Percentiles rank a stretch among this genome's conserved stretches.
Evolutionary conservation across 345 rosid genomes (phyloP).

Genomic region (Bretschneidera sinensis): DNA sequence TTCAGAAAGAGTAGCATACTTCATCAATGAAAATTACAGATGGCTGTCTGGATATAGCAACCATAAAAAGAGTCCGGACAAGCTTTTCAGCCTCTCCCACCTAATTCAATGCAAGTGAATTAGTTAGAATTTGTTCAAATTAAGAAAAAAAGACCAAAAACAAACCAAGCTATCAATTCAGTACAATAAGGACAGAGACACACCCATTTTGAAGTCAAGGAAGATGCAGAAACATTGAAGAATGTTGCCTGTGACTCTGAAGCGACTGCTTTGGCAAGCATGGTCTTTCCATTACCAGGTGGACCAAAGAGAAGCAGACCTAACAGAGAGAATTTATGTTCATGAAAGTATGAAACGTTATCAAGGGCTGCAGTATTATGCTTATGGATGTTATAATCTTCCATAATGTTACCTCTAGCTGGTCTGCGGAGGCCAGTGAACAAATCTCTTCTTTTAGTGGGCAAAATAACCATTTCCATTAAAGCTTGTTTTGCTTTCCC

Average conservation of each 20-base stretch:
- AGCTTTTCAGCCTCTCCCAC: constrained; percentile 98
- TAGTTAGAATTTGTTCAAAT: neutral
- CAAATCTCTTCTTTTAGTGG: constrained; percentile 83
- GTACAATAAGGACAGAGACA: constrained; percentile 13
- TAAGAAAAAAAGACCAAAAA: constrained; percentile 6
- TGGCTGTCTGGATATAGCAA: constrained; percentile 90
- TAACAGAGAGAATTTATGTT: constrained; percentile 20
- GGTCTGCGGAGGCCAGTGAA: constrained; percentile 96
- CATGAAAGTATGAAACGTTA: neutral
- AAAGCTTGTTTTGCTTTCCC: constrained; percentile 93
- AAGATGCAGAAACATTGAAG: constrained; percentile 94
- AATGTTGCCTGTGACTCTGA: constrained; percentile 96
- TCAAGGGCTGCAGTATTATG: neutral
- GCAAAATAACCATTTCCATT: constrained; percentile 97
- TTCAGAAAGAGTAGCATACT: constrained; percentile 39
- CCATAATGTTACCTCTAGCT: constrained; percentile 65
- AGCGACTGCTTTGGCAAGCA: constrained; percentile 99
- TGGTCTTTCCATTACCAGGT: constrained; percentile 98
- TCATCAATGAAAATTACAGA: constrained; percentile 95
- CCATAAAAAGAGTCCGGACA: constrained; percentile 84
- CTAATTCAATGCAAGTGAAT: constrained; percentile 31
- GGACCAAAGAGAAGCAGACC: constrained; percentile 98
- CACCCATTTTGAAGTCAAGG: constrained; percentile 96
- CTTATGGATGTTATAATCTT: constrained; percentile 3
- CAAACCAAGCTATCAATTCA: constrained; percentile 7